These are phyloP conservation scores for Lasiodiplodia sp. DNA, from an alignment of 2,329 filamentous ascomycete species.

Conservation along the genomic window DNA sequence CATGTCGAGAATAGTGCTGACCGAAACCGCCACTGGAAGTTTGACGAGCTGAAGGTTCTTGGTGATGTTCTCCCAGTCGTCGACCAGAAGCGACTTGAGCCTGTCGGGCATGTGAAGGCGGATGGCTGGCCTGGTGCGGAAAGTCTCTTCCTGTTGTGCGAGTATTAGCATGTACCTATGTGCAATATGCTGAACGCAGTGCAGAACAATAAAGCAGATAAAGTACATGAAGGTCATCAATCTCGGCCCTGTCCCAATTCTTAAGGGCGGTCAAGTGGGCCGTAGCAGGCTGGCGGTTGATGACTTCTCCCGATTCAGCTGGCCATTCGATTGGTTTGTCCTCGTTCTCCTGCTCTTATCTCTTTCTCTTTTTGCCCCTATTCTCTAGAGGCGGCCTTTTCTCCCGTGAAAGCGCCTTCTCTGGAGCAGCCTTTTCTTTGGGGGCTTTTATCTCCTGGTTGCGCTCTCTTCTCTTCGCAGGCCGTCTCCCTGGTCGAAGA, in stretches of 20 bases:
- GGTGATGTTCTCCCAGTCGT: constrained; percentile 99
- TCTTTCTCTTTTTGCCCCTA: constrained; percentile 34
- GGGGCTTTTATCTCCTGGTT: background rate
- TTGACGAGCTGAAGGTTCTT: constrained; percentile 92
- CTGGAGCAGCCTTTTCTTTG: constrained; percentile 36
- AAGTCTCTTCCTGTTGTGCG: constrained; percentile 79
- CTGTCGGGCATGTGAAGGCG: constrained; percentile 86
- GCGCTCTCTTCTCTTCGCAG: background rate
- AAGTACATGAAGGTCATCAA: background rate
- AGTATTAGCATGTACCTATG: background rate
- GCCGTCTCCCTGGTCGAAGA: background rate
- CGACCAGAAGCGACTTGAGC: constrained; percentile 90
- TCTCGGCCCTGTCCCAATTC: background rate
- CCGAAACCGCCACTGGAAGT: constrained; percentile 78
- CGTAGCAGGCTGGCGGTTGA: background rate
- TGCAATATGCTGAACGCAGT: background rate
- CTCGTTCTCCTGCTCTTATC: constrained; percentile 34
- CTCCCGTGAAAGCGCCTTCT: constrained; percentile 44
- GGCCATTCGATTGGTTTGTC: background rate
- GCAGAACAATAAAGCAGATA: background rate
- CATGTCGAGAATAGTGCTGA: constrained; percentile 79
- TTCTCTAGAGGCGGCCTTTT: constrained; percentile 50
- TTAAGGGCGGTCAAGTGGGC: constrained; percentile 4
- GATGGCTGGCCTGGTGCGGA: constrained; percentile 83
- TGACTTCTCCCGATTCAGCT: background rate